Base-by-base conservation (phyloP, 352 stramenopile genomes). In the Saprolegnia diclina region DNA sequence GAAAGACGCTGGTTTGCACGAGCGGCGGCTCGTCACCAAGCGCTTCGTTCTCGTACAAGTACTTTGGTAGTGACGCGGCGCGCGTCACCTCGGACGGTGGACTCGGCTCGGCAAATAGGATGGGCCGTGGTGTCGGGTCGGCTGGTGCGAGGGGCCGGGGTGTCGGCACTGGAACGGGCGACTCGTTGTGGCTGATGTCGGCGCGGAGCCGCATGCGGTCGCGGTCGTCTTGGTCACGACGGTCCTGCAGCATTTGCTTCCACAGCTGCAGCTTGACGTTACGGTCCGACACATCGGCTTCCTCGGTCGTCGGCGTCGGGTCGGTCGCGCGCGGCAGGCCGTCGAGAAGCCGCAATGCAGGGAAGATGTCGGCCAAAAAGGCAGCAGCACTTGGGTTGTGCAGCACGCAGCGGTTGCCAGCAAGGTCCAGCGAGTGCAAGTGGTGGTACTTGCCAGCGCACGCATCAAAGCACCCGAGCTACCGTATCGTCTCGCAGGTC, bases 191-290 rank as follows among this genome's bases (percentile, higher is more conserved):
- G 29, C 5, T 6, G 2, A 5, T 19, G 19, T 63, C 53, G 45
- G 2, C 35, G 48, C 48, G 72, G 16, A 65, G 73, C 24, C 42
- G 74, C 2, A 48, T 48, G 24, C 65, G 69, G 5, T 79, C 76
- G 13, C 61, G 65, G 45, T 73, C 45, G 4, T 82, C 74, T 29
- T 75, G 67, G 10, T 61, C 63, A 32, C 77, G 82, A 6, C 80
- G 79, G 21, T 88, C 74, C 7, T 82, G 74, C 45, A 79, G 77
- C 57, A 87, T 79, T 0, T 76, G 78, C 71, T 88, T 88, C 80
- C 82, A 89, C 42, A 89, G 77, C 65, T 87, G 74, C 64, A 89
- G 73, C 42, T 89, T 90, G 69, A 53, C 77, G 21, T 80, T 73
- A 14, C 63, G 63, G 26, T 69, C 29, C 45, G 50, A 62, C 4